Base-by-base conservation (phyloP, 2,329 filamentous ascomycete genomes). In the Ceratocystis harringtonii region DNA sequence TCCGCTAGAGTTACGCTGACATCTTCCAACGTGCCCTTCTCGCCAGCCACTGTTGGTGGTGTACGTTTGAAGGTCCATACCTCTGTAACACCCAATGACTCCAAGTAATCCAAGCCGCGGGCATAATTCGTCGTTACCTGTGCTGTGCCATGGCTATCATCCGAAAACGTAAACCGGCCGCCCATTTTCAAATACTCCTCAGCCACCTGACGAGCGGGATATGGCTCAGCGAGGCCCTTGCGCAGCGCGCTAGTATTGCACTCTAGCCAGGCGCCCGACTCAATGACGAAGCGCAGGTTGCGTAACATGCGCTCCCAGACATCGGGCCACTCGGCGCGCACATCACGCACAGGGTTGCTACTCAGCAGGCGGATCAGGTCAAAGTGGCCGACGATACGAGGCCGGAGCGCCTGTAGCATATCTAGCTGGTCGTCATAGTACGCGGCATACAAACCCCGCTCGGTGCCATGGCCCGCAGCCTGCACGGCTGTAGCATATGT, bases 171-270 rank as follows among this genome's bases (percentile, higher is more conserved):
- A 75, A 97, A 95, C 68, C 82, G 83, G 28, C 94, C 92, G 28
- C 86, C 86, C 71, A 89, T 80, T 6, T 75, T 76, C 64, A 91
- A 72, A 78, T 90, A 95, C 73, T 84, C 65, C 80, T 89, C 81
- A 70, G 90, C 90, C 71, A 99, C 87, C 70, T 84, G 80, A 64
- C 83, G 80, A 68, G 85, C 85, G 0, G 94, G 94, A 78, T 99
- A 99, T 58, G 92, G 90, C 78, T 97, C 91, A 22, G 78, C 82
- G 75, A 97, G 83, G 4, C 92, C 94, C 78, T 99, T 99, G 69
- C 94, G 82, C 75, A 97, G 74, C 22, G 85, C 91, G 48, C 89
- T 86, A 62, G 88, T 91, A 75, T 99, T 99, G 71, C 95, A 81
- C 80, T 99, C 94, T 68, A 99, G 73, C 75, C 94, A 82, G 0